Evolutionary conservation across 2,329 filamentous ascomycete species (phyloP), one percentile per base, ranked within the genome.

Genomic region (Xylaria sp.): DNA sequence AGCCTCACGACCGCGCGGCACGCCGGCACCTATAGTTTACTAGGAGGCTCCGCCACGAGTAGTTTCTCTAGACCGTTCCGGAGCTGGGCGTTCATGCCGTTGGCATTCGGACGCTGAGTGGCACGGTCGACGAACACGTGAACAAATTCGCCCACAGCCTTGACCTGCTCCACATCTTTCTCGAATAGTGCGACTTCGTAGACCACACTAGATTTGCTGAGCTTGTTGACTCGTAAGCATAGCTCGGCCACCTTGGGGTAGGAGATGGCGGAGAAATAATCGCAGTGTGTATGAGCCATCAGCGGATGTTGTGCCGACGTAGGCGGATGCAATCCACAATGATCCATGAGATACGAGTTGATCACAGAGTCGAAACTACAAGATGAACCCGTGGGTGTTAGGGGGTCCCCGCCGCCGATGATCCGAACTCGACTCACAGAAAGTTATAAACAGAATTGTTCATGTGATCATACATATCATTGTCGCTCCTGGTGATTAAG

Each of bases 391-490:
- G 38, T 42, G 13, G 6, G 40, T 44, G 63, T 64, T 26, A 66
- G 59, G 38, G 11, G 49, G 23, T 28, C 15, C 38, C 57, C 40
- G 20, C 26, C 23, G 38, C 28, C 23, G 13, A 9, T 6, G 38
- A 20, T 9, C 3, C 20, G 7, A 44, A 36, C 13, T 51, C 40
- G 44, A 73, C 84, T 77, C 79, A 90, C 86, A 97, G 86, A 70
- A 92, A 91, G 75, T 92, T 92, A 81, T 97, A 97, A 63, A 96
- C 86, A 48, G 90, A 92, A 78, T 97, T 97, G 82, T 97, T 97
- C 85, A 97, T 89, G 79, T 98, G 95, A 69, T 93, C 87, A 80
- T 96, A 97, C 92, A 97, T 96, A 82, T 97, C 94, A 78, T 97
- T 97, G 81, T 97, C 94, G 79, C 89, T 90, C 93, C 93, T 94